Percentiles rank a stretch among this genome's conserved stretches.
These are phyloP conservation scores for Salix udensis DNA, from an alignment of 345 rosid genomes.

Conservation along the genomic window DNA sequence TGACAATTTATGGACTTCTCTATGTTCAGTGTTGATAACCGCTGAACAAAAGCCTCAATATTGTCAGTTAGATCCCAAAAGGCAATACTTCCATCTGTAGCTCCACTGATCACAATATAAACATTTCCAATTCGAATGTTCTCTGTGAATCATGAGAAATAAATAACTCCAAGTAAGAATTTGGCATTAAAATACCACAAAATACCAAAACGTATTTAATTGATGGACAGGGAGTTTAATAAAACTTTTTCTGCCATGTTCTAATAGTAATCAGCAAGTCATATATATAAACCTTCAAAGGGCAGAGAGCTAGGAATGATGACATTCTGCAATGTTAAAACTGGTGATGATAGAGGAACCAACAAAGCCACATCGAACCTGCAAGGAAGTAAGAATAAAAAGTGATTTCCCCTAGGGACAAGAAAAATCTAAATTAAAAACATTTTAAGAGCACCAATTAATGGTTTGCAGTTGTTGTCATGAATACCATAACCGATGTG, in stretches of 20 bases:
- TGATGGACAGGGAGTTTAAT: neutral
- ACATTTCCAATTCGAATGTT: conserved; percentile 31
- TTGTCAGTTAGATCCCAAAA: conserved; percentile 76
- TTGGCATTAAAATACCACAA: neutral
- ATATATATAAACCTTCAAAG: conserved; percentile 45
- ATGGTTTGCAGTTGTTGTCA: neutral
- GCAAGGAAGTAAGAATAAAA: conserved; percentile 16
- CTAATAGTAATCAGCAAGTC: neutral
- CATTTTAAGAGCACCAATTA: neutral
- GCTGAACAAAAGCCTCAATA: conserved; percentile 64
- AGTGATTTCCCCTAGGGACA: neutral
- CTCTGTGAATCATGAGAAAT: conserved; percentile 40
- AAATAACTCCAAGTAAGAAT: neutral
- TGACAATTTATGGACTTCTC: conserved; percentile 58
- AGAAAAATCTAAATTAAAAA: neutral
- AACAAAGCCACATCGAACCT: conserved; percentile 90
- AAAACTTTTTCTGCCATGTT: neutral
- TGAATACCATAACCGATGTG: conserved; percentile 79
- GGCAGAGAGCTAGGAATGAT: conserved; percentile 41
- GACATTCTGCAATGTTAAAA: conserved; percentile 69
- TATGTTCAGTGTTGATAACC: conserved; percentile 44
- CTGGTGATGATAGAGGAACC: conserved; percentile 63
- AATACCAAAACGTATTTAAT: neutral
- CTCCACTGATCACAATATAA: conserved; percentile 71
- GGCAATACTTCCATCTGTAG: conserved; percentile 92